phyloP scores from a whole-genome alignment of 495 filamentous ascomycete genomes.

The Aspergillus heteromorphus region DNA sequence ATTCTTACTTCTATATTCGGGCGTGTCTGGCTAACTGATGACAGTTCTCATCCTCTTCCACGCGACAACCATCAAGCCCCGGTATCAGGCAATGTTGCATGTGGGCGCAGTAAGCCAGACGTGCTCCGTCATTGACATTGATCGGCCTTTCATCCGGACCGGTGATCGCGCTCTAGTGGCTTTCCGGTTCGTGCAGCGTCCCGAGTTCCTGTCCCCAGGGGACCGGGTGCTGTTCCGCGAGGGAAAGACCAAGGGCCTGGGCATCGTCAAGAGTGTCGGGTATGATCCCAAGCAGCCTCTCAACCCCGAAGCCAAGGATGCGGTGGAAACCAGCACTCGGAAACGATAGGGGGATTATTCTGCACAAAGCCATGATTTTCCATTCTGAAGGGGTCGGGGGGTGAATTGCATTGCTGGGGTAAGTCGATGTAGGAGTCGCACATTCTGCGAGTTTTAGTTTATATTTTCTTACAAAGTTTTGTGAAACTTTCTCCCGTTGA shows the following conservation, averaged over 20 bases:
- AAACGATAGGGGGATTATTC: neutral
- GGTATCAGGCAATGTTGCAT: slow-evolving; percentile 98
- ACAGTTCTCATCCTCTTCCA: slow-evolving; percentile 89
- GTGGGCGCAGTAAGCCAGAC: slow-evolving; percentile 95
- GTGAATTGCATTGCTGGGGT: no score
- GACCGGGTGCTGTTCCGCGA: slow-evolving; percentile 92
- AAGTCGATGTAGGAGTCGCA: no score
- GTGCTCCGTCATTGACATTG: slow-evolving; percentile 95
- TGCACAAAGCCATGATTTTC: no score
- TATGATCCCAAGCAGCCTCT: slow-evolving; percentile 67
- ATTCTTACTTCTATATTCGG: neutral
- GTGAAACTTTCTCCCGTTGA: no score
- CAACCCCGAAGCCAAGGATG: slow-evolving; percentile 36
- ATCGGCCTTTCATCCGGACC: slow-evolving; percentile 90
- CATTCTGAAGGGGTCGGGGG: no score
- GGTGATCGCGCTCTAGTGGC: slow-evolving; percentile 89
- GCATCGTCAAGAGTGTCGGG: slow-evolving; percentile 87
- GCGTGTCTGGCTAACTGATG: slow-evolving; percentile 13
- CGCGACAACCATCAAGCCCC: slow-evolving; percentile 96
- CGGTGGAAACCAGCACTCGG: slow-evolving; percentile 9
- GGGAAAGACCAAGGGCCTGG: slow-evolving; percentile 89
- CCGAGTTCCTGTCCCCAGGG: slow-evolving; percentile 84
- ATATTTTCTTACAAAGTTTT: no score
- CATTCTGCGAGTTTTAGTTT: no score
- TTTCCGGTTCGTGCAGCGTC: slow-evolving; percentile 92